Evolutionary conservation across 139 green algal genomes (phyloP).

Genomic region (Asterochloris erici): DNA sequence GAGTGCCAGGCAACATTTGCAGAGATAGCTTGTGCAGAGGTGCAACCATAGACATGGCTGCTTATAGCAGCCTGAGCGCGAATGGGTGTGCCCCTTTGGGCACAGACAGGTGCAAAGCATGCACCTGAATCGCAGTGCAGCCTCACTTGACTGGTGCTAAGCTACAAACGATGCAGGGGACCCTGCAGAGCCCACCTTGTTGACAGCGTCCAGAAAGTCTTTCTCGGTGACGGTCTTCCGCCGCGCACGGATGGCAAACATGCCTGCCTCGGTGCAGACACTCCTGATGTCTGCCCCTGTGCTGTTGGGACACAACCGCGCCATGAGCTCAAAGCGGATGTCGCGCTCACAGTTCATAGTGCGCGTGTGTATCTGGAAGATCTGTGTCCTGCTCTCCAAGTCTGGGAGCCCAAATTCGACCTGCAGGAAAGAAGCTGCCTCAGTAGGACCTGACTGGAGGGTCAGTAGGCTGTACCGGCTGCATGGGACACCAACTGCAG

Average conservation of each 20-base stretch:
- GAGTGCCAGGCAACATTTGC: neutral
- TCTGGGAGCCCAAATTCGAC: slow-evolving; percentile 97
- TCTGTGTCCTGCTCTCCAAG: slow-evolving; percentile 91
- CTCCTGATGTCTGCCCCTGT: slow-evolving; percentile 95
- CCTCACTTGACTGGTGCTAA: neutral
- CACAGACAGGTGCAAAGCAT: neutral
- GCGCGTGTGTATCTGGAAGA: slow-evolving; percentile 98
- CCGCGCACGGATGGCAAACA: slow-evolving; percentile 88
- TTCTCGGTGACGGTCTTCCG: slow-evolving; percentile 98
- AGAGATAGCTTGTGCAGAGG: neutral
- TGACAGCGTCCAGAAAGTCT: slow-evolving; percentile 97
- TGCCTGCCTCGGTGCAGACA: slow-evolving; percentile 96
- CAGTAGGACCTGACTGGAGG: too few species aligned
- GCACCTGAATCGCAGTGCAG: neutral
- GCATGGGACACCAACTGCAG: too few species aligned
- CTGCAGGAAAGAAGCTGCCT: neutral
- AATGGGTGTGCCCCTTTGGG: too few species aligned
- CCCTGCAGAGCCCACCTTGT: slow-evolving; percentile 74
- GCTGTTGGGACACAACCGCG: slow-evolving; percentile 91
- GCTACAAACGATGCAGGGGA: neutral
- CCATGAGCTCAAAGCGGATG: slow-evolving; percentile 95
- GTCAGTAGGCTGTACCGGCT: too few species aligned
- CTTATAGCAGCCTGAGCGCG: neutral
- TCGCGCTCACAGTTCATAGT: slow-evolving; percentile 96
- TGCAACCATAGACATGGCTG: neutral